Evolutionary conservation across 2,329 filamentous ascomycete species (phyloP).

Genomic region (Aureobasidium sp.): DNA sequence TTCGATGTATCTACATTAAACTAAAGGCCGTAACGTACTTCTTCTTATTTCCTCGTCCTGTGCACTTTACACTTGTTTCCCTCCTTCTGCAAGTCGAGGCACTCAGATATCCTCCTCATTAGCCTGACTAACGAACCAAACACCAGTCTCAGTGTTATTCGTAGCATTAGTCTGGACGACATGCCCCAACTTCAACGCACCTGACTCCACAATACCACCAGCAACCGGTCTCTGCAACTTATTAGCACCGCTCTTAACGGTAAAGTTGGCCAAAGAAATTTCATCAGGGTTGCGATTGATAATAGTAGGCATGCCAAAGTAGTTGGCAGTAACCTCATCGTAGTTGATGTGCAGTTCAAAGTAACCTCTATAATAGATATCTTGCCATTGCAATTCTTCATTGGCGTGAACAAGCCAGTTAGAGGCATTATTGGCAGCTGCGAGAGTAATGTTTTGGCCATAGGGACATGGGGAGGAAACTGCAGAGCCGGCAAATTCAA

Average conservation of each 20-base stretch:
- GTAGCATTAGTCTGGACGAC: slow-evolving; percentile 28
- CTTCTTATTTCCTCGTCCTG: too few species aligned
- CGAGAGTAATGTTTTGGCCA: slow-evolving; percentile 50
- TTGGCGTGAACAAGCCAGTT: slow-evolving; percentile 42
- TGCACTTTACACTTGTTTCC: too few species aligned
- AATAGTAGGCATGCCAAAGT: slow-evolving; percentile 55
- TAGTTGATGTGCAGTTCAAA: slow-evolving; percentile 54
- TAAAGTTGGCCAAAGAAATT: slow-evolving; percentile 61
- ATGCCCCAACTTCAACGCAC: slow-evolving; percentile 44
- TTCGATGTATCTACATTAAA: too few species aligned
- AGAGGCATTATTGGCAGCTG: slow-evolving; percentile 40
- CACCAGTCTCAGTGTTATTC: slow-evolving; percentile 26
- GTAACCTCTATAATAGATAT: slow-evolving; percentile 66
- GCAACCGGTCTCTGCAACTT: slow-evolving; percentile 43
- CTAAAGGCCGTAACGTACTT: too few species aligned
- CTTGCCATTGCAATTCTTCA: slow-evolving; percentile 61
- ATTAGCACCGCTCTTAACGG: slow-evolving; percentile 54
- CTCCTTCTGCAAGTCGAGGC: too few species aligned
- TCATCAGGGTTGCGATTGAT: slow-evolving; percentile 53
- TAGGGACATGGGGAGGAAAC: slow-evolving; percentile 47
- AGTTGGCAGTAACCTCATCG: slow-evolving; percentile 52
- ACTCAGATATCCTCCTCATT: background rate
- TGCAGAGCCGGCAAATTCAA: slow-evolving; percentile 54
- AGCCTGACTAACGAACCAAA: slow-evolving; percentile 18
- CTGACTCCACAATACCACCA: slow-evolving; percentile 45